Conservation (phyloP, 2,329 filamentous ascomycete genomes). For the Fusarium pseudocircinatum region DNA sequence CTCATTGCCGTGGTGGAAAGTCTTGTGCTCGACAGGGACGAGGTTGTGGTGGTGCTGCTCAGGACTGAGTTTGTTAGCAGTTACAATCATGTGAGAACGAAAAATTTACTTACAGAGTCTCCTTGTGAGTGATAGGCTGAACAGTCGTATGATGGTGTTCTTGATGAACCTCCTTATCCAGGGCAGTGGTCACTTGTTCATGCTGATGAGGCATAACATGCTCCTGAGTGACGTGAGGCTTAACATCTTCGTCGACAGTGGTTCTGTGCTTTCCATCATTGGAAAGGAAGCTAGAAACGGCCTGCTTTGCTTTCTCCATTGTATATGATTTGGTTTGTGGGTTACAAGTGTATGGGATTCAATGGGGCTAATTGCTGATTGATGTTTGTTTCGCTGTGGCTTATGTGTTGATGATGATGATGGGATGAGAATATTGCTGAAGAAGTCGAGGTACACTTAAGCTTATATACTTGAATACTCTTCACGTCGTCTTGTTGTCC, state of each 20-base stretch:
- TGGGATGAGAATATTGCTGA: not conserved
- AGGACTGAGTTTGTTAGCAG: conserved; percentile 48
- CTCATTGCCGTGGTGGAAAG: conserved; percentile 69
- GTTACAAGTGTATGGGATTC: not conserved
- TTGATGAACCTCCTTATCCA: conserved; percentile 76
- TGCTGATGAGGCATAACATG: conserved; percentile 67
- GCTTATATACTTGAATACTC: conserved; percentile 24
- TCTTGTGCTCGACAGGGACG: conserved; percentile 66
- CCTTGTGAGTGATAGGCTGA: conserved; percentile 63
- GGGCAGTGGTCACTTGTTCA: conserved; percentile 68
- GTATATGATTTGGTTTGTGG: not conserved
- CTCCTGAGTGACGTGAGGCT: conserved; percentile 69
- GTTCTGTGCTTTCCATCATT: conserved; percentile 73
- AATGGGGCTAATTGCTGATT: not conserved
- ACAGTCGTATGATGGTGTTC: conserved; percentile 77
- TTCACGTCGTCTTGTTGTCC: not conserved
- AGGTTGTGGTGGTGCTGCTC: conserved; percentile 72
- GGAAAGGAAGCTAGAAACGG: conserved; percentile 68
- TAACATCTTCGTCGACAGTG: conserved; percentile 73
- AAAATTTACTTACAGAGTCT: conserved; percentile 54
- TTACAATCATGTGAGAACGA: not conserved
- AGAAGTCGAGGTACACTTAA: not conserved
- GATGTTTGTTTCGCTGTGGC: not conserved
- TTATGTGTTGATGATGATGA: not conserved
- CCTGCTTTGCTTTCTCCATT: conserved; percentile 73